These are phyloP conservation scores for Saccharomycodes ludwigii DNA, from an alignment of 805 yeast species.

Conservation along the genomic window DNA sequence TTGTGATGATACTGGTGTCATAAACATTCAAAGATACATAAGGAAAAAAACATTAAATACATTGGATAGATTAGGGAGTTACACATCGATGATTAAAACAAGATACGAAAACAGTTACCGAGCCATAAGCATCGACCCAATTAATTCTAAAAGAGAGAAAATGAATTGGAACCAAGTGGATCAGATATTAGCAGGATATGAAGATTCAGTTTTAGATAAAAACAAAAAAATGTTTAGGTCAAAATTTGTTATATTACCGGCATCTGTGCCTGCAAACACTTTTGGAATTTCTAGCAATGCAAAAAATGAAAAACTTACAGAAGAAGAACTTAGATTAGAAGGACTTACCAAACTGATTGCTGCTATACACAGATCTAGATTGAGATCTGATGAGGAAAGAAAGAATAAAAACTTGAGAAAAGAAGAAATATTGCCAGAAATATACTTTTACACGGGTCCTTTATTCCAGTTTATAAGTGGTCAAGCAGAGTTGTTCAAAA, in stretches of 20 bases:
- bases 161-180: slow-evolving; percentile 89
- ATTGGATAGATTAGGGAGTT: slow-evolving; percentile 24
- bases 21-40: slow-evolving; percentile 68
- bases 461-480: slow-evolving; percentile 52
- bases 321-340: slow-evolving; percentile 87
- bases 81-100: slow-evolving; percentile 56
- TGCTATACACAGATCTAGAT: slow-evolving; percentile 45
- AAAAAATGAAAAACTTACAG: slow-evolving; percentile 49
- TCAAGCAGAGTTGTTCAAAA: slow-evolving; percentile 31
- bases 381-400: slow-evolving; percentile 31
- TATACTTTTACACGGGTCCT: slow-evolving; percentile 79
- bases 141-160: slow-evolving; percentile 37
- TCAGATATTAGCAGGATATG: slow-evolving; percentile 84
- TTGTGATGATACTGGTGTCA: slow-evolving; percentile 56
- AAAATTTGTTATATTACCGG: slow-evolving; percentile 76
- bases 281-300: slow-evolving; percentile 28
- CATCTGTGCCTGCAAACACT: slow-evolving; percentile 48
- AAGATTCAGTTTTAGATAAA: slow-evolving; percentile 47
- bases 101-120: slow-evolving; percentile 61
- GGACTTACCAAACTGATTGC: slow-evolving; percentile 65
- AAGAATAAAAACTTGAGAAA: slow-evolving; percentile 20
- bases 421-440: slow-evolving; percentile 55
- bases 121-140: slow-evolving; percentile 42
- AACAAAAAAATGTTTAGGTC: slow-evolving; percentile 48
- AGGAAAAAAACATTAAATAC: slow-evolving; percentile 25